Evolutionary conservation across 345 rosid genomes (phyloP).

Genomic region (Moricandia moricandioides): DNA sequence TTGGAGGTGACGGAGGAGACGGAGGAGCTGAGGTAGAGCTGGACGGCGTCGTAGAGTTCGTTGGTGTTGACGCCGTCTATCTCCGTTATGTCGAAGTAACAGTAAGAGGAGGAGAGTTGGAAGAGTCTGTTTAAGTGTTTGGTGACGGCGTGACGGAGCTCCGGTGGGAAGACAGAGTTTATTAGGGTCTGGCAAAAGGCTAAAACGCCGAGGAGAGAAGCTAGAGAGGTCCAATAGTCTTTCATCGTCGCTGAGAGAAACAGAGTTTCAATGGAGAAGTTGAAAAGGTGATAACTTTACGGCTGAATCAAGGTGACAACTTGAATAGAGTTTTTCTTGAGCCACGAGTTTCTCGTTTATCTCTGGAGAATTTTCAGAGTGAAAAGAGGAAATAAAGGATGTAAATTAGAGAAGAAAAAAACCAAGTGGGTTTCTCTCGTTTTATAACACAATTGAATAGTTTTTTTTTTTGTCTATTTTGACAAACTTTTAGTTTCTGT

Average conservation of each 20-base stretch:
- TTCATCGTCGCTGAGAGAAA: constrained; percentile 40
- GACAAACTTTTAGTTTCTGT: too few species aligned
- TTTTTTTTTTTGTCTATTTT: too few species aligned
- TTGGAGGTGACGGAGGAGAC: constrained; percentile 38
- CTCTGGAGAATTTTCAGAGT: too few species aligned
- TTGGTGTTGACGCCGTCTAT: constrained; percentile 90
- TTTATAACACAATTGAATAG: too few species aligned
- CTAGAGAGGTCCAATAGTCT: constrained; percentile 79
- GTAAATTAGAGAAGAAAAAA: too few species aligned
- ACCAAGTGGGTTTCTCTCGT: too few species aligned
- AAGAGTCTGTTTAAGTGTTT: constrained; percentile 53
- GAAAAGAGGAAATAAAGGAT: too few species aligned
- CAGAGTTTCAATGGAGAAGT: neutral
- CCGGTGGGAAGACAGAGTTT: constrained; percentile 73
- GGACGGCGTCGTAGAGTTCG: too few species aligned
- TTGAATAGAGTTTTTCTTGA: too few species aligned
- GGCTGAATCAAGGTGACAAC: neutral
- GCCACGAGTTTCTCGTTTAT: too few species aligned
- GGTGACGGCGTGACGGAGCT: constrained; percentile 69
- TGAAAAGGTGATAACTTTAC: constrained; percentile 17
- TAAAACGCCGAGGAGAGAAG: constrained; percentile 72
- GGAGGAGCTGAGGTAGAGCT: too few species aligned
- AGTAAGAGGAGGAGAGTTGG: constrained; percentile 56
- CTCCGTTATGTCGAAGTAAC: constrained; percentile 92
- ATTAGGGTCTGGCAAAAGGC: constrained; percentile 81